These are phyloP conservation scores for Penicillium oxalicum DNA, from an alignment of 2,329 filamentous ascomycete genomes.

Conservation along the genomic window DNA sequence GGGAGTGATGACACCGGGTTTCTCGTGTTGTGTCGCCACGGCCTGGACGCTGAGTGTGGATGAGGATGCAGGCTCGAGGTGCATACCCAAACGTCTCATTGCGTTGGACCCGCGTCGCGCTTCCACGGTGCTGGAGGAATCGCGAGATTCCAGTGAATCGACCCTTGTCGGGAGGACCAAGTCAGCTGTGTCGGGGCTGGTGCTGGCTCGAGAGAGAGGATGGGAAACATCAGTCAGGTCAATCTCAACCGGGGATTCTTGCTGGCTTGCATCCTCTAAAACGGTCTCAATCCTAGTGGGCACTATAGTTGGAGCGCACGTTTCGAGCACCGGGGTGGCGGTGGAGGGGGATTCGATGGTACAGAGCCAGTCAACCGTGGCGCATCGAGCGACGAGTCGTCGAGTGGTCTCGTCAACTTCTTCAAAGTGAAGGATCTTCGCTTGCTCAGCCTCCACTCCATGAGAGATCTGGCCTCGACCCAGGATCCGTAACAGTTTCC, in stretches of 20 bases:
- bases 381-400: slow-evolving; percentile 43
- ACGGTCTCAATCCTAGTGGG: slow-evolving; percentile 18
- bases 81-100: slow-evolving; percentile 56
- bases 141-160: slow-evolving; percentile 28
- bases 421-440: slow-evolving; percentile 45
- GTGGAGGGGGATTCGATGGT: slow-evolving; percentile 23
- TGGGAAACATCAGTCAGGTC: slow-evolving; percentile 31
- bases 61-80: slow-evolving; percentile 60
- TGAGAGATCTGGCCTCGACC: slow-evolving; percentile 65
- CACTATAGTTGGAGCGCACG: slow-evolving; percentile 4
- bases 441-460: slow-evolving; percentile 38
- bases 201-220: slow-evolving; percentile 30
- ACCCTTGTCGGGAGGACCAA: slow-evolving; percentile 40
- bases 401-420: slow-evolving; percentile 47
- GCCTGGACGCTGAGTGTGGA: slow-evolving; percentile 72
- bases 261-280: slow-evolving; percentile 10
- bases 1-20: slow-evolving; percentile 74
- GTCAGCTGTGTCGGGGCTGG: slow-evolving; percentile 37
- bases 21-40: slow-evolving; percentile 73
- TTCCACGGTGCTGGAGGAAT: slow-evolving; percentile 15
- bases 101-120: slow-evolving; percentile 19
- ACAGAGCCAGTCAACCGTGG: slow-evolving; percentile 43
- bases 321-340: slow-evolving; percentile 12
- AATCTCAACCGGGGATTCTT: slow-evolving; percentile 18
- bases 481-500: slow-evolving; percentile 68